phyloP scores from a whole-genome alignment of 352 stramenopile genomes.

The Stramenopiles sp. region DNA sequence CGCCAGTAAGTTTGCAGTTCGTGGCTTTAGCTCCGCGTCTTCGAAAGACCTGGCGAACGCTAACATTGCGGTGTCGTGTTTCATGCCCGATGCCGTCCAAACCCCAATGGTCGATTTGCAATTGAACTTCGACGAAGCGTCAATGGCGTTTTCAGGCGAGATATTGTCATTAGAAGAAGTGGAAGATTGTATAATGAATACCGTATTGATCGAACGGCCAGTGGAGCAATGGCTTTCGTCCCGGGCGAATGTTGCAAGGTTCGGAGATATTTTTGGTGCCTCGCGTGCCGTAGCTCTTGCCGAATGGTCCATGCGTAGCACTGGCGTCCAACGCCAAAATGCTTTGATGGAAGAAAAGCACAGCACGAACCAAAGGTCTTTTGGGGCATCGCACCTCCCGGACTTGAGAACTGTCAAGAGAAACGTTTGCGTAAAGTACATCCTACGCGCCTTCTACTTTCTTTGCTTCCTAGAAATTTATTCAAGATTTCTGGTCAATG shows the following conservation, averaged over 20 bases:
- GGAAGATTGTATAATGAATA: neutral
- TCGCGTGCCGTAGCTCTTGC: neutral
- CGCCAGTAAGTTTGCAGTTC: neutral
- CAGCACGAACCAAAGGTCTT: neutral
- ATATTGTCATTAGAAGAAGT: slow-evolving; percentile 6
- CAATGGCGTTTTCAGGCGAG: neutral
- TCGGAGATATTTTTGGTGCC: neutral
- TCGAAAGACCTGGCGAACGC: neutral
- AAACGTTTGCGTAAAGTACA: neutral
- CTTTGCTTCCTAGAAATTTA: neutral
- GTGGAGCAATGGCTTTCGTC: neutral
- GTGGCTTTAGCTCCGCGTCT: neutral
- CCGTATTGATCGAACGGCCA: neutral
- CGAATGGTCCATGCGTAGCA: neutral
- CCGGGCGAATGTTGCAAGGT: neutral
- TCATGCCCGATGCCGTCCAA: neutral
- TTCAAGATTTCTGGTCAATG: neutral
- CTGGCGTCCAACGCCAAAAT: neutral
- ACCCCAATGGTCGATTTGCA: neutral
- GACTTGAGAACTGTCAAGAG: neutral
- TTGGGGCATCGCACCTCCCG: neutral
- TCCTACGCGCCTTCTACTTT: neutral
- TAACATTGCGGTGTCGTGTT: neutral
- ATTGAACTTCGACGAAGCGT: neutral
- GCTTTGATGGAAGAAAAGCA: neutral